Base-by-base conservation (phyloP, 225 moss, liverwort and hornwort species). In the Sphagnum tenellum region DNA sequence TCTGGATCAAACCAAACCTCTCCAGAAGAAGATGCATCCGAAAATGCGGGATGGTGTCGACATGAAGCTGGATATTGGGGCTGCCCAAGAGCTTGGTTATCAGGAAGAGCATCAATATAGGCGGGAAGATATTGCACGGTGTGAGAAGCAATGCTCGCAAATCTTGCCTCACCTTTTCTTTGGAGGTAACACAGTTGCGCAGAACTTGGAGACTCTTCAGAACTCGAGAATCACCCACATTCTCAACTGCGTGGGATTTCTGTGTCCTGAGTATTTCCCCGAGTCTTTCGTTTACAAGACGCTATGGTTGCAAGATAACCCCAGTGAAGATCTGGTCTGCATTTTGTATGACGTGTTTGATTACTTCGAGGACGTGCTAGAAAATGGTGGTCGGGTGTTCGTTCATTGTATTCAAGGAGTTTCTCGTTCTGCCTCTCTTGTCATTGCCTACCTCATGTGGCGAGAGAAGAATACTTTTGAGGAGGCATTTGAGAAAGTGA, bases 391-490 rank as follows among this genome's bases (percentile, higher is more conserved):
- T 12, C 68, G 84, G 3, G 87, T 91, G 7, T 95, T 89, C 62
- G 77, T 95, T 14, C 94, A 95, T 66, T 95, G 94, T 58, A 79
- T 91, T 49, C 91, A 95, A 73, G 94, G 94, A 2, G 89, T 95
- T 13, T 91, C 94, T 12, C 77, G 94, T 58, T 95, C 94, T 0
- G 87, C 94, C 0, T 88, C 94, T 3, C 75, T 95, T 12, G 86
- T 95, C 57, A 91, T 95, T 64, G 94, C 94, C 3, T 95, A 94
- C 66, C 78, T 94, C 47, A 95, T 95, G 67, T 95, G 91, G 88
- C 73, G 69, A 64, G 86, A 95, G 53, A 72, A 66, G 5, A 80
- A 75, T 48, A 76, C 91, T 0, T 95, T 86, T 12, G 91, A 95
- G 57, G 91, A 95, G 8, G 89, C 66, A 2, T 81, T 95, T 56